Conservation (phyloP, 2,329 filamentous ascomycete species). For the Juglanconis juglandina region DNA sequence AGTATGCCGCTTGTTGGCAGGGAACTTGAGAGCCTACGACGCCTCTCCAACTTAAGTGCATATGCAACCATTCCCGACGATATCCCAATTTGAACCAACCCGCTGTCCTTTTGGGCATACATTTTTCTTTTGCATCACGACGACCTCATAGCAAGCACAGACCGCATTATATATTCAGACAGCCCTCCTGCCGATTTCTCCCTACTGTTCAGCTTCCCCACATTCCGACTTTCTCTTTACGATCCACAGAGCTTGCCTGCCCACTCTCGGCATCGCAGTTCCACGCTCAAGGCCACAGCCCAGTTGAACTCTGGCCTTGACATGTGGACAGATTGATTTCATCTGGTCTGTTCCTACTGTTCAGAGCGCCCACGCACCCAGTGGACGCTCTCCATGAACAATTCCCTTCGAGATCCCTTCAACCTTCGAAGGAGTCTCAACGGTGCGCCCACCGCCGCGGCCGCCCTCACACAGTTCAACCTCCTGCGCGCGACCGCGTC, state of each 20-base stretch:
- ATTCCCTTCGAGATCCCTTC: slow-evolving; percentile 20
- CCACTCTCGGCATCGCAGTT: slow-evolving; percentile 2
- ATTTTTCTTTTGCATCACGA: background rate
- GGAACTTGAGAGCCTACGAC: background rate
- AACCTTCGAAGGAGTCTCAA: slow-evolving; percentile 36
- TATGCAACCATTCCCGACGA: no score
- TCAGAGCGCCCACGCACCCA: background rate
- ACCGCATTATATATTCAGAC: background rate
- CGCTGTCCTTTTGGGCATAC: slow-evolving; percentile 9
- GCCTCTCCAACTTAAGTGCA: background rate
- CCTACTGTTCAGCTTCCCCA: background rate
- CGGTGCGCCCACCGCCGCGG: slow-evolving; percentile 31
- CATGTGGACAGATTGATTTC: slow-evolving; percentile 14
- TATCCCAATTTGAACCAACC: background rate
- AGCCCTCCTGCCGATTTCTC: no score
- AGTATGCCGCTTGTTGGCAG: no score
- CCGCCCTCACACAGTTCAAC: slow-evolving; percentile 28
- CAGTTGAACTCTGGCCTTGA: slow-evolving; percentile 4
- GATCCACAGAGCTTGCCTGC: slow-evolving; percentile 4
- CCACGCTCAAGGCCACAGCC: slow-evolving; percentile 5
- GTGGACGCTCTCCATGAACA: slow-evolving; percentile 18
- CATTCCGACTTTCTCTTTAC: background rate
- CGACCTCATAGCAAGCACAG: background rate
- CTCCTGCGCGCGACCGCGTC: slow-evolving; percentile 48
- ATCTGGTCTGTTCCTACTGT: background rate